These are phyloP conservation scores for Blumeria graminis DNA, from an alignment of 2,329 filamentous ascomycete species.

Conservation along the genomic window DNA sequence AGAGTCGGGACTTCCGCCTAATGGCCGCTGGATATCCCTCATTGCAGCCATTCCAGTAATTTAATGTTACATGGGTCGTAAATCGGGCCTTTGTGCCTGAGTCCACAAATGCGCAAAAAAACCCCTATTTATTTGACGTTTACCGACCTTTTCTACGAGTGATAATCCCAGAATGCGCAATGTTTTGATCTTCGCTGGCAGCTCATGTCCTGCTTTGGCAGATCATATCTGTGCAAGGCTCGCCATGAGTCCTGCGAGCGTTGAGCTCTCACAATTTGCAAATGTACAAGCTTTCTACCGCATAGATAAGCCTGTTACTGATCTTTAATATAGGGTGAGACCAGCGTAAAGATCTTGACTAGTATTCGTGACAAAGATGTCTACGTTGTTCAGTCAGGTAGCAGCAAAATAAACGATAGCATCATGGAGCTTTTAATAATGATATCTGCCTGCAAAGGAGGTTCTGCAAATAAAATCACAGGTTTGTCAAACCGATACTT, in stretches of 20 bases:
- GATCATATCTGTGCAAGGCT: conserved; percentile 43
- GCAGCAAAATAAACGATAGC: conserved; percentile 87
- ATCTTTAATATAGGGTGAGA: conserved; percentile 31
- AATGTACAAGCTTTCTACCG: conserved; percentile 27
- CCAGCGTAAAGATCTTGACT: conserved; percentile 42
- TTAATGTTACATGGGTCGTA: background rate
- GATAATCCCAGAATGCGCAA: conserved; percentile 15
- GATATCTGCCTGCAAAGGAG: conserved; percentile 96
- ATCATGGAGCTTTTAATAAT: conserved; percentile 99
- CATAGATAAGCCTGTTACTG: conserved; percentile 10
- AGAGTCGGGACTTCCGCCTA: background rate
- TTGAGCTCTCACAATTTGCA: conserved; percentile 45
- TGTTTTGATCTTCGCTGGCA: conserved; percentile 43
- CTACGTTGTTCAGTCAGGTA: conserved; percentile 94
- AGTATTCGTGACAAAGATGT: conserved; percentile 94
- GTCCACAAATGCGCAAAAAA: too few species aligned
- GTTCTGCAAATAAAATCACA: conserved; percentile 87
- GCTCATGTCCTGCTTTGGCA: conserved; percentile 39
- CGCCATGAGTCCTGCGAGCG: conserved; percentile 37
- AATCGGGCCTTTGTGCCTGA: too few species aligned
- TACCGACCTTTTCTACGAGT: background rate
- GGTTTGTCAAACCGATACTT: conserved; percentile 25
- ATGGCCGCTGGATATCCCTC: conserved; percentile 9
- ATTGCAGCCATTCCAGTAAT: conserved; percentile 1
- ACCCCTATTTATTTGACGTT: background rate